phyloP scores from a whole-genome alignment of 2,329 filamentous ascomycete genomes.

The Shiraia sp. region DNA sequence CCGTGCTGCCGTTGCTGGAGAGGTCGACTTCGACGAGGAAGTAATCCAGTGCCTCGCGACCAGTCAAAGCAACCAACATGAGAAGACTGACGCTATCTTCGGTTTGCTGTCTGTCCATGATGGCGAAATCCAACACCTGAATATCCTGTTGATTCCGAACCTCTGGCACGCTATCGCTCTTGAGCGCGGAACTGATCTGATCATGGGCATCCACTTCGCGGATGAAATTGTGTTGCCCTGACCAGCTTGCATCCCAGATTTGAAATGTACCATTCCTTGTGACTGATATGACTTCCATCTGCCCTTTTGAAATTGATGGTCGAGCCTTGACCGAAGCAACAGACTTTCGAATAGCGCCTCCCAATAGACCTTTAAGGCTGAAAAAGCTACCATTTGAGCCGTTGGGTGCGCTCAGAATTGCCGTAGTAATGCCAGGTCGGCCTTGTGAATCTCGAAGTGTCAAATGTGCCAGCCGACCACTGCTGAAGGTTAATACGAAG shows the following conservation, averaged over 20 bases:
- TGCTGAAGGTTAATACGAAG: constrained; percentile 83
- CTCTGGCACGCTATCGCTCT: constrained; percentile 55
- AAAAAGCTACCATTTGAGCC: constrained; percentile 71
- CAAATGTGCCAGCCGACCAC: constrained; percentile 83
- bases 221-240: constrained; percentile 77
- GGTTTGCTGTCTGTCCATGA: constrained; percentile 54
- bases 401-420: constrained; percentile 69
- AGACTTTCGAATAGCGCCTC: constrained; percentile 72
- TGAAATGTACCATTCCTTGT: constrained; percentile 79
- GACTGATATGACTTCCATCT: constrained; percentile 80
- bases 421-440: constrained; percentile 76
- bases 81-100: constrained; percentile 25
- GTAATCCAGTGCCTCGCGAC: constrained; percentile 58
- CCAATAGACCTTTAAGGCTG: constrained; percentile 76
- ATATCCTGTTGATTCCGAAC: constrained; percentile 61
- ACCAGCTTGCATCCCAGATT: constrained; percentile 86
- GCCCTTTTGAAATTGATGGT: constrained; percentile 71
- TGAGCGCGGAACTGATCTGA: constrained; percentile 65
- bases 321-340: constrained; percentile 80
- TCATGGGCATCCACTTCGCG: constrained; percentile 72
- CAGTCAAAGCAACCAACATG: constrained; percentile 38
- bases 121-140: constrained; percentile 79
- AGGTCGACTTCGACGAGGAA: constrained; percentile 74
- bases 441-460: constrained; percentile 85
- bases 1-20: constrained; percentile 54